Evolutionary conservation across 129 eudicot species (phyloP), one percentile per base, ranked within the genome.

Genomic region (Chrysanthemum makinoi): DNA sequence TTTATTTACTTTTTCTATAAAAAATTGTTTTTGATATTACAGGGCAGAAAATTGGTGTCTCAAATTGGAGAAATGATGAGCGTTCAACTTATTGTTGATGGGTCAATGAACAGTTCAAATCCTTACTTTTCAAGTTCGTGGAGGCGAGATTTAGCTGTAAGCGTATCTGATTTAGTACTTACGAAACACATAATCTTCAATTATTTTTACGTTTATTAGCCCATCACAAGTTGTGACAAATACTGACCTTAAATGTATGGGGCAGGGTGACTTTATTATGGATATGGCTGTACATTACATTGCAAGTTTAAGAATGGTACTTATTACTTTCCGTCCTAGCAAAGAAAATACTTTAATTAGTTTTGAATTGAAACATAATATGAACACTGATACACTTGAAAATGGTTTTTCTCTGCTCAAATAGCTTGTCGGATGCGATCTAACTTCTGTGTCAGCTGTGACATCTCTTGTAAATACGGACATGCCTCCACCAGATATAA

Each of bases 271-370:
- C 51, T 94, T 94, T 74, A 82, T 89, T 70, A 86, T 94, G 24
- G 98, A 94, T 81, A 94, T 94, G 99, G 99, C 97, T 61, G 99
- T 94, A 49, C 99, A 94, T 75, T 89, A 64, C 76, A 84, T 94
- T 69, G 96, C 98, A 47, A 96, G 93, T 15, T 80, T 94, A 84
- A 87, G 99, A 80, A 87, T 94, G 99, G 99, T 90, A 73, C 79
- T 47, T 73, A 24, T 17, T 43, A 62, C 10, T 13, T 0, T 39
- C 1, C 9, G 24, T 58, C 4, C 16, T 22, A 28, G 2, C 5
- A 15, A 30, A 43, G 7, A 63, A 64, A 63, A 10, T 9, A 28
- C 16, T 35, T 51, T 61, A 72, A 46, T 15, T 28, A 3, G 5
- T 3, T 26, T 26, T 26, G 30, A 28, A 28, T 26, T 26, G 30